Evolutionary conservation across 345 rosid species (phyloP).

Genomic region (Rhizophora mangle): DNA sequence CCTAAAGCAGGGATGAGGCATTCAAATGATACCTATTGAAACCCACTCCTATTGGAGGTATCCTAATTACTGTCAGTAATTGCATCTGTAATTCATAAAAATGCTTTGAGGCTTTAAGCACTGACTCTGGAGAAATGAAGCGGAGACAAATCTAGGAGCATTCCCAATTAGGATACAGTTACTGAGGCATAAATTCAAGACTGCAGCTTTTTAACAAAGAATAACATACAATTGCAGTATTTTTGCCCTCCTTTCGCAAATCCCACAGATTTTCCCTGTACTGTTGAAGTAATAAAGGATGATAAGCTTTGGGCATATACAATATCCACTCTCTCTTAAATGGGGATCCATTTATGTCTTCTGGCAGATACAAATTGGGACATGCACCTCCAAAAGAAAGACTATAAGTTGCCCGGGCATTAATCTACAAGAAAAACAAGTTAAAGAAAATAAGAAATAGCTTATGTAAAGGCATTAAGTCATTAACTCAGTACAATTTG

Average conservation of each 20-base stretch:
- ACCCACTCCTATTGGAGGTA: too few relatives aligned
- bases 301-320: conserved; percentile 77
- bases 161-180: background rate
- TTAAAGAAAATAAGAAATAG: conserved; percentile 1
- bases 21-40: too few relatives aligned
- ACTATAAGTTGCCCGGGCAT: conserved; percentile 84
- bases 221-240: conserved; percentile 53
- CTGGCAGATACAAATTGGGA: conserved; percentile 61
- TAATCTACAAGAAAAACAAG: conserved; percentile 48
- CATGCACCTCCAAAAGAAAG: conserved; percentile 69
- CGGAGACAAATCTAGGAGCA: background rate
- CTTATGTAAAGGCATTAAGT: background rate
- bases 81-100: too few relatives aligned
- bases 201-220: background rate
- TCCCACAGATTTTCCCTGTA: conserved; percentile 57
- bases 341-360: conserved; percentile 34
- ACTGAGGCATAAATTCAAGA: background rate
- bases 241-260: conserved; percentile 43
- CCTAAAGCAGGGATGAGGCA: conserved; percentile 22
- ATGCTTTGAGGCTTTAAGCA: too few relatives aligned
- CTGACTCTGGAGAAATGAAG: background rate
- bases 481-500: background rate
- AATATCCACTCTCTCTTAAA: conserved; percentile 56
- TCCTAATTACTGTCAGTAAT: too few relatives aligned
- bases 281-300: conserved; percentile 84